A percentile compares a stretch with the other conserved stretches of the same genome.
These are phyloP conservation scores for Paecilomyces niveus DNA, from an alignment of 2,329 filamentous ascomycete genomes.

Conservation along the genomic window DNA sequence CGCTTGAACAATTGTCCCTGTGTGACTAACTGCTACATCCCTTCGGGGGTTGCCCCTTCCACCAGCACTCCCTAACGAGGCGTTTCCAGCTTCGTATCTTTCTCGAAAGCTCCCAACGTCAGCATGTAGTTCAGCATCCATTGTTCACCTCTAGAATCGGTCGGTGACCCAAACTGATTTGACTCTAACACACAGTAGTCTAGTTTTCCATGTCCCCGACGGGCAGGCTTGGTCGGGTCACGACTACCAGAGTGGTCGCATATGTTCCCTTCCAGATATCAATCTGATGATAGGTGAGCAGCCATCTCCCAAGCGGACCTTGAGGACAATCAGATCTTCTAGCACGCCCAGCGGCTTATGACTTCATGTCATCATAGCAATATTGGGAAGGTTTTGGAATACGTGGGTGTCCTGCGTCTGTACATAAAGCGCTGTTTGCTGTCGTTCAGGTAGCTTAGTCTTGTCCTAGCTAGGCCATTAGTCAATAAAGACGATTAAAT, in stretches of 20 bases:
- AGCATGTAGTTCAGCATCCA: conserved; percentile 7
- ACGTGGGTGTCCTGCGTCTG: background rate
- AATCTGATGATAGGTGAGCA: background rate
- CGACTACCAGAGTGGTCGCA: conserved; percentile 28
- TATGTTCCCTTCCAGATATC: background rate
- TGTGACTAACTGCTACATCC: conserved; percentile 6
- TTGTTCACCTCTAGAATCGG: conserved; percentile 11
- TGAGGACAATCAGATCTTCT: background rate
- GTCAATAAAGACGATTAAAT: background rate
- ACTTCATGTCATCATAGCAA: background rate
- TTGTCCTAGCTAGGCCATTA: background rate
- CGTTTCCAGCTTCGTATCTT: conserved; percentile 4
- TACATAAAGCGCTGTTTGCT: background rate
- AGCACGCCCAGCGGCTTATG: background rate
- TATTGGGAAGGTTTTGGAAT: background rate
- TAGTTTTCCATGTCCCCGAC: conserved; percentile 10
- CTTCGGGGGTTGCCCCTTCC: conserved; percentile 23
- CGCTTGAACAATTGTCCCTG: conserved; percentile 17
- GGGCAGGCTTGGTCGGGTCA: conserved; percentile 12
- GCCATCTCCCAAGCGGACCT: background rate
- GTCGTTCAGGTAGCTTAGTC: background rate
- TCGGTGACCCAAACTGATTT: conserved; percentile 14
- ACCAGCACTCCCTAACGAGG: background rate
- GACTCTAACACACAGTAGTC: conserved; percentile 14
- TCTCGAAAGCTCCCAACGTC: background rate